These are phyloP conservation scores for Tetrapisispora arboricola DNA, from an alignment of 805 yeast species.

Conservation along the genomic window DNA sequence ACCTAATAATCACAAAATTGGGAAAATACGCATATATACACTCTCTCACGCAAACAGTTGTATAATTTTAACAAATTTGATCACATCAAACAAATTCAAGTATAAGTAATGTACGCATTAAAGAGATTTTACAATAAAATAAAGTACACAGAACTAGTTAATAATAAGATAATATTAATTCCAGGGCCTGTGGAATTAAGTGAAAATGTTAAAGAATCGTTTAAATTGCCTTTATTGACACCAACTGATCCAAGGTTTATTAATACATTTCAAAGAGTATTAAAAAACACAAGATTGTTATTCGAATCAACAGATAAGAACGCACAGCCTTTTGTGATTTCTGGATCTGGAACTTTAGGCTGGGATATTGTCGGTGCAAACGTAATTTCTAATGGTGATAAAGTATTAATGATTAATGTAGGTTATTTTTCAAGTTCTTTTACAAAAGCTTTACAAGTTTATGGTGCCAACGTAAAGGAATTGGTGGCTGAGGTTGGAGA, in stretches of 20 bases:
- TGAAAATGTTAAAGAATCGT: conserved; percentile 66
- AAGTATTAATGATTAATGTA: conserved; percentile 73
- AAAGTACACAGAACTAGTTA: conserved; percentile 4
- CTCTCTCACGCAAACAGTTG: too few relatives aligned
- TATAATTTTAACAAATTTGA: neutral
- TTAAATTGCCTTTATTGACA: conserved; percentile 76
- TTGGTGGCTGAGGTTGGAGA: conserved; percentile 67
- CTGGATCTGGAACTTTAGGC: conserved; percentile 92
- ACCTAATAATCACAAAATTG: too few relatives aligned
- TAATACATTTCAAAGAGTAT: conserved; percentile 56
- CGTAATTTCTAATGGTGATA: conserved; percentile 56
- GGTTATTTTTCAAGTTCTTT: conserved; percentile 84
- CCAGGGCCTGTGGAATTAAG: conserved; percentile 87
- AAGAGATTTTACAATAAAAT: conserved; percentile 1
- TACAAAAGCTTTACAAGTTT: conserved; percentile 61
- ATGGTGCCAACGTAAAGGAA: conserved; percentile 68
- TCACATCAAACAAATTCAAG: neutral
- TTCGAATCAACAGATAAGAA: conserved; percentile 49
- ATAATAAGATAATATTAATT: conserved; percentile 38
- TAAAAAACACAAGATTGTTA: conserved; percentile 58
- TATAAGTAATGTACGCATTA: neutral
- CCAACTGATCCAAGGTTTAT: conserved; percentile 84
- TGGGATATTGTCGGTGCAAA: conserved; percentile 88
- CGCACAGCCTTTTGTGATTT: conserved; percentile 62
- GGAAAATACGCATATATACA: too few relatives aligned